Percentiles rank a stretch among this genome's conserved stretches.
Conservation (phyloP, 176 grass and related monocot species). For the Panicum miliaceum region DNA sequence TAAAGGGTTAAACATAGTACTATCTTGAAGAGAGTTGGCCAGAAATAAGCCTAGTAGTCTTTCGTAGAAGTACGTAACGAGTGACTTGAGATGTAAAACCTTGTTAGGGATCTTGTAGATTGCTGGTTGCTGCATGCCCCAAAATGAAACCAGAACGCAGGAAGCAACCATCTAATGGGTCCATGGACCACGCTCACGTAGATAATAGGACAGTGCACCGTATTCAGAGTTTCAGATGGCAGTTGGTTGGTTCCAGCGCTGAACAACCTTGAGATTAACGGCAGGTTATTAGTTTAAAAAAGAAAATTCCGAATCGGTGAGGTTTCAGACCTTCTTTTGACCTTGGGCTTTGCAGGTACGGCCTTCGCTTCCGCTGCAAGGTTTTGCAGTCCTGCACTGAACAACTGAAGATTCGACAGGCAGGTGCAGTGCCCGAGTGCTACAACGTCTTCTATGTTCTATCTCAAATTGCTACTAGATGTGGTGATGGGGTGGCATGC, state of each 20-base stretch:
- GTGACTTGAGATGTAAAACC: too few relatives aligned
- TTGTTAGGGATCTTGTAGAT: too few relatives aligned
- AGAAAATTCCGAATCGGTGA: neutral
- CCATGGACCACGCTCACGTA: neutral
- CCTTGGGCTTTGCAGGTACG: neutral
- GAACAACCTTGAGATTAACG: constrained; percentile 21
- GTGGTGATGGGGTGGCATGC: neutral
- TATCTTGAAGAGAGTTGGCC: too few relatives aligned
- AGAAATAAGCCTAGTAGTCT: too few relatives aligned
- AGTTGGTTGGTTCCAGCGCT: neutral
- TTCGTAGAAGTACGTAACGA: too few relatives aligned
- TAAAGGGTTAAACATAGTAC: too few relatives aligned
- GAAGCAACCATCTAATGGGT: neutral
- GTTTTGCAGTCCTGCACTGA: neutral
- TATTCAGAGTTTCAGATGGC: neutral
- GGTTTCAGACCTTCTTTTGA: neutral
- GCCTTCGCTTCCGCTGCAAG: neutral
- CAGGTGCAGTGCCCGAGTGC: neutral
- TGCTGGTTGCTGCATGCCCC: neutral
- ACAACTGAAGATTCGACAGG: neutral
- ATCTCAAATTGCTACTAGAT: neutral
- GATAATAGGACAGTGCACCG: neutral
- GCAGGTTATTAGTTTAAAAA: neutral
- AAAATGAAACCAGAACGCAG: neutral
- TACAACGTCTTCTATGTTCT: neutral